Evolutionary conservation across 352 stramenopile genomes (phyloP), one percentile per base, ranked within the genome.

Genomic region (Phytophthora pseudosyringae): DNA sequence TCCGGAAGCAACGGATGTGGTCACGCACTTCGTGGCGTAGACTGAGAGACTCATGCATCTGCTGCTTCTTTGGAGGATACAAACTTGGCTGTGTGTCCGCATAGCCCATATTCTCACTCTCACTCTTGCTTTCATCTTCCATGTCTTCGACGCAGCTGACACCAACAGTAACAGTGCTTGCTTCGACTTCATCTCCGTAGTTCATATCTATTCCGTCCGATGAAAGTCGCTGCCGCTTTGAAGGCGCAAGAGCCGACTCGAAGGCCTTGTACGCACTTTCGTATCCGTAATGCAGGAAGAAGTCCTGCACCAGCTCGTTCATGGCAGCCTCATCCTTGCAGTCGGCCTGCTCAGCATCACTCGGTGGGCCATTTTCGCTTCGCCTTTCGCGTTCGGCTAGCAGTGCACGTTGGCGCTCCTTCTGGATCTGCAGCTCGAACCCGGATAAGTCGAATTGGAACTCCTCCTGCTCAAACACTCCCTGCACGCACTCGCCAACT

Each of bases 401-500:
- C 21, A 89, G 55, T 2, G 69, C 66, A 26, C 66, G 64, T n/a
- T 88, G 81, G 1, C 74, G 75, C 3, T 84, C 67, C 48, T 77
- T 85, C 25, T 75, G 67, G 8, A 87, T 53, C 48, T 88, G 67
- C 32, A 71, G 62, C 50, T 79, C 68, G 46, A 90, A 90, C 3
- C 38, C 65, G 7, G 39, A 3, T 15, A 90, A 29, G 59, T 89
- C 73, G 32, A 90, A 90, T 33, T 67, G 59, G 43, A 86, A 88
- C 25, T 63, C 63, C 1, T 67, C 46, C 8, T 47, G 4, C 5
- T 63, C 51, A 57, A 63, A 69, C 10, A 63, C 39, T 16, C 35
- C 60, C 7, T 54, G 77, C 3, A 81, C 76, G 32, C 51, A 48
- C 52, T 69, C 60, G 1, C 79, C 81, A 33, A 55, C 25, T 0